Evolutionary conservation across 1,139 yeast species (phyloP).

Genomic region (Chernovozyma aurita): DNA sequence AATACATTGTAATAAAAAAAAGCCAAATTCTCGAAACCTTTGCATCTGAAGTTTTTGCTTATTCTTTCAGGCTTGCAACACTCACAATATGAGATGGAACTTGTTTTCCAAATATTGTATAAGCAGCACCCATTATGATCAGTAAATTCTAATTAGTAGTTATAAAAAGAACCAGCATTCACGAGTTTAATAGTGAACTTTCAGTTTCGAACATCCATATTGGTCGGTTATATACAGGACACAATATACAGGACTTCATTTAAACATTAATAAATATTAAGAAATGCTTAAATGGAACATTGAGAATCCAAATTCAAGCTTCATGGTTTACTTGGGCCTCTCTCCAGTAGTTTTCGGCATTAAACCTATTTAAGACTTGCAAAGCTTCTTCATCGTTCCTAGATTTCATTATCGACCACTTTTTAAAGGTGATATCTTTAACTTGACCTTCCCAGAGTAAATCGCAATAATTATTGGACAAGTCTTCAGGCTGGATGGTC

Average conservation of each 20-base stretch:
- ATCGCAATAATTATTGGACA: constrained; percentile 45
- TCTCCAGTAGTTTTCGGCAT: constrained; percentile 60
- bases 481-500: constrained; percentile 22
- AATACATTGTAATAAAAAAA: background rate
- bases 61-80: too few relatives aligned
- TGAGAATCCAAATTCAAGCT: too few relatives aligned
- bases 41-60: too few relatives aligned
- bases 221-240: constrained; percentile 1
- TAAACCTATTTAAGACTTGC: constrained; percentile 46
- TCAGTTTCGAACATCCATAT: constrained; percentile 3
- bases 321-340: constrained; percentile 24
- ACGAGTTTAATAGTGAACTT: too few relatives aligned
- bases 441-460: constrained; percentile 78
- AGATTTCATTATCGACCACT: constrained; percentile 56
- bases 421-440: constrained; percentile 46
- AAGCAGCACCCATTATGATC: constrained; percentile 53
- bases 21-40: too few relatives aligned
- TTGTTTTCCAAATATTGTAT: constrained; percentile 58
- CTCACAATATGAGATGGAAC: constrained; percentile 64
- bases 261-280: too few relatives aligned
- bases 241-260: background rate
- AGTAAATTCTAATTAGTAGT: too few relatives aligned
- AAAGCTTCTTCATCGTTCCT: constrained; percentile 53
- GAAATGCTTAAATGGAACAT: too few relatives aligned
- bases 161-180: too few relatives aligned